Evolutionary conservation across 495 filamentous ascomycete species (phyloP).

Genomic region (Amniculicola lignicola): DNA sequence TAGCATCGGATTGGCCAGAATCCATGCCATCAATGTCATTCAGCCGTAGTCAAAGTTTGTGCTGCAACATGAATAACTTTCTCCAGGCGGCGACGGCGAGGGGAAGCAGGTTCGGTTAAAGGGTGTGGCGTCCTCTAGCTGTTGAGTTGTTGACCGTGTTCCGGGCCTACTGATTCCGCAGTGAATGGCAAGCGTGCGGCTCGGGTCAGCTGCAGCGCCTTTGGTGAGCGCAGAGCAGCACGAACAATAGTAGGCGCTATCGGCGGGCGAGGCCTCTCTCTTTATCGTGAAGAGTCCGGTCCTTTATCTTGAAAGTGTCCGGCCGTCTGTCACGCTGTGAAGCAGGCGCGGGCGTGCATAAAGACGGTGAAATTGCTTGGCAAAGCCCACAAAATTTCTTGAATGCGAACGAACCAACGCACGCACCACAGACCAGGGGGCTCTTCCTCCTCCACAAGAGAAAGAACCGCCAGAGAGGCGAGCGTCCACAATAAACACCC

Average conservation of each 20-base stretch:
- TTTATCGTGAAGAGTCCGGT: too few species aligned
- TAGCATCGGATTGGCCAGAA: too few species aligned
- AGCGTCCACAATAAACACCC: not conserved
- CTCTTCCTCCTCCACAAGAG: not conserved
- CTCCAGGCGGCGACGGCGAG: not conserved
- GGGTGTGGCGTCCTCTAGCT: not conserved
- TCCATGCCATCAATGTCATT: too few species aligned
- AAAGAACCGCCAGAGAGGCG: not conserved
- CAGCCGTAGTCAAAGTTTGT: too few species aligned
- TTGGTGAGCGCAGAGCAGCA: not conserved
- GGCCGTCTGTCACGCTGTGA: not conserved
- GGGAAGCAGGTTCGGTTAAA: not conserved
- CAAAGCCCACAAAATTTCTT: conserved; percentile 16
- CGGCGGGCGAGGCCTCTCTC: not conserved
- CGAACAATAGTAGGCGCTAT: conserved; percentile 23
- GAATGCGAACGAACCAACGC: conserved; percentile 1
- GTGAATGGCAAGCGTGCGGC: not conserved
- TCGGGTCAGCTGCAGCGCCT: conserved; percentile 1
- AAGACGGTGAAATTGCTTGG: conserved; percentile 18
- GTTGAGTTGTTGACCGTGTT: not conserved
- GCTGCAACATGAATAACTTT: too few species aligned
- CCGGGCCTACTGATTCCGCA: too few species aligned
- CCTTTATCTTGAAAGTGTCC: too few species aligned
- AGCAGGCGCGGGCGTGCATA: not conserved
- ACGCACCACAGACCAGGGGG: conserved; percentile 9